phyloP scores from a whole-genome alignment of 306 rosid species.

The Fragaria ananassa region DNA sequence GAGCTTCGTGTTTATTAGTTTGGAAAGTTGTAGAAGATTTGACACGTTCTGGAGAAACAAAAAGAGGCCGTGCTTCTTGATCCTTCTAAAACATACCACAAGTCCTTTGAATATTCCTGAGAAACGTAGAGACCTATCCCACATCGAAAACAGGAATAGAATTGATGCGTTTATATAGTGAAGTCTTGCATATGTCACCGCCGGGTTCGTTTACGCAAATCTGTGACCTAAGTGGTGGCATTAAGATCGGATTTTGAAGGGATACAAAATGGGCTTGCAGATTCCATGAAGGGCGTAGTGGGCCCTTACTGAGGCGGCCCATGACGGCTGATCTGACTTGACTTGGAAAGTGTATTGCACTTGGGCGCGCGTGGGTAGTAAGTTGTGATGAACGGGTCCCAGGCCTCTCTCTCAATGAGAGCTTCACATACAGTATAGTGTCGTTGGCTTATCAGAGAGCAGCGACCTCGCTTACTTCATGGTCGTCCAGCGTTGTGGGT shows the following conservation, averaged over 20 bases:
- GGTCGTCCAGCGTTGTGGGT: background rate
- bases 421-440: background rate
- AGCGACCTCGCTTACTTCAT: background rate
- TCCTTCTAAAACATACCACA: constrained; percentile 36
- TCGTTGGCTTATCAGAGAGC: constrained; percentile 10
- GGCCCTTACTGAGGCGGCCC: background rate
- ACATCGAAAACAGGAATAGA: background rate
- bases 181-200: fast-evolving
- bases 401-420: background rate
- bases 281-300: background rate
- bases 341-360: background rate
- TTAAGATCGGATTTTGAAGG: background rate
- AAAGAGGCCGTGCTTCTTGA: constrained; percentile 25
- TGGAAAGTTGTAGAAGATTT: constrained; percentile 51
- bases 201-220: background rate
- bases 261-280: background rate
- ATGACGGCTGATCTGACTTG: background rate
- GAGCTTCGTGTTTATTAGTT: background rate
- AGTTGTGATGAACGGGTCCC: background rate
- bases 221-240: constrained; percentile 5
- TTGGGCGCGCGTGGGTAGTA: background rate
- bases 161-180: background rate
- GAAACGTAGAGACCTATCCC: background rate
- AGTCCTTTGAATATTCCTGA: constrained; percentile 8
- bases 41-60: constrained; percentile 31